Evolutionary conservation across 306 rosid genomes (phyloP), one percentile per base, ranked within the genome.

Genomic region (Pyrus pyrifolia): DNA sequence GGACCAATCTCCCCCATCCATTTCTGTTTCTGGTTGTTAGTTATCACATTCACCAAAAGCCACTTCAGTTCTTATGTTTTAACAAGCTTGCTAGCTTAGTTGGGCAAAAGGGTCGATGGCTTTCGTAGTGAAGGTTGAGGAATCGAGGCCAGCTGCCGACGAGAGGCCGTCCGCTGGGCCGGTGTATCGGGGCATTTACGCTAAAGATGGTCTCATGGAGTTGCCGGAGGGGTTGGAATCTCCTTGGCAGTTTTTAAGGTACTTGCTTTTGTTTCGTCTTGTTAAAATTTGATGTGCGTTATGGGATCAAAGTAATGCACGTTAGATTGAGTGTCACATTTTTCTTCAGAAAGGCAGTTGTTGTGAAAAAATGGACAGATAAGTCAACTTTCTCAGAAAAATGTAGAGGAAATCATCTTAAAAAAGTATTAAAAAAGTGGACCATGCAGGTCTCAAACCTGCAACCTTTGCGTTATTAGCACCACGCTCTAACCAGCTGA

Each of bases 171-270:
- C 98, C 4, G 93, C 87, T 1, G 96, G 98, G 57, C 95, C 96
- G 35, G 97, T 85, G 0, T 90, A 89, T 19, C 77, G 97, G 25
- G 84, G 97, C 90, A 89, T 95, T 68, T 95, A 90, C 79, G 93
- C 97, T 12, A 95, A 85, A 83, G 89, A 92, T 84, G 92, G 86
- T 57, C 83, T 95, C 0, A 59, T 89, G 65, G 88, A 85, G 15
- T 15, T 94, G 70, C 97, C 96, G 44, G 55, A 77, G 8, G 83
- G 77, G 2, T 70, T 92, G 7, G 60, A 92, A 40, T 90, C 98
- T 82, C 98, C 98, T 25, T 92, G 96, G 97, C 89, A 92, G 17
- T 92, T 95, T 86, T 83, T 95, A 84, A 92, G 97, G 98, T 35
- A 35, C 1, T 33, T 10, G 25, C 17, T 27, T 5, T 12, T 78